A percentile compares a stretch with the other conserved stretches of the same genome.
Conservation (phyloP, 202 grass and related monocot genomes). For the Carex sylvatica region DNA sequence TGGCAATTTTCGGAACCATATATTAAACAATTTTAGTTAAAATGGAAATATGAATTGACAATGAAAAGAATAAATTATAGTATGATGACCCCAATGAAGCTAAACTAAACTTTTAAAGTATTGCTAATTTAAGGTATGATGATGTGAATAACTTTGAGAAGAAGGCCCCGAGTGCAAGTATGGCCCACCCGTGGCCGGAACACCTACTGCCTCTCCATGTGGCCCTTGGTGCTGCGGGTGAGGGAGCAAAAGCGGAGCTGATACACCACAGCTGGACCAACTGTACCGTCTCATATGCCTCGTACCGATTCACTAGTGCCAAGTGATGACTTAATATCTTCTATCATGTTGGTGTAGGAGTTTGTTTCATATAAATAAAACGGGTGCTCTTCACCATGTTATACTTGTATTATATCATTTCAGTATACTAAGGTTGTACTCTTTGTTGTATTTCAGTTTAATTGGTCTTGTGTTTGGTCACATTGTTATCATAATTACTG, state of each 20-base stretch:
- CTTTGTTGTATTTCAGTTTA: background rate
- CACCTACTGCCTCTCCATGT: constrained; percentile 77
- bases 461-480: background rate
- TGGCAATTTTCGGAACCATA: too few species aligned
- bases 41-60: background rate
- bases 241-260: constrained; percentile 44
- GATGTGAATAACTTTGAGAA: constrained; percentile 58
- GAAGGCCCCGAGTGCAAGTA: constrained; percentile 46
- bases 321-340: constrained; percentile 19
- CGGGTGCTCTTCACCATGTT: background rate
- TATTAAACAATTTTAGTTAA: background rate
- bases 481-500: background rate
- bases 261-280: constrained; percentile 71
- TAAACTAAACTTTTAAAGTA: background rate
- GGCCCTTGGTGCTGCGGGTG: constrained; percentile 68
- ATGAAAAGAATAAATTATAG: background rate
- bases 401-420: background rate
- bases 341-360: background rate
- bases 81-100: background rate
- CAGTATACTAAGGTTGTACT: background rate
- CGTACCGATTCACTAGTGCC: constrained; percentile 44
- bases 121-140: constrained; percentile 37
- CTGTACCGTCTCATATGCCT: constrained; percentile 49
- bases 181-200: constrained; percentile 59
- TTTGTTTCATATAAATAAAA: too few species aligned